Base-by-base conservation (phyloP, 805 yeast species). In the Dipodascopsis uninucleata region DNA sequence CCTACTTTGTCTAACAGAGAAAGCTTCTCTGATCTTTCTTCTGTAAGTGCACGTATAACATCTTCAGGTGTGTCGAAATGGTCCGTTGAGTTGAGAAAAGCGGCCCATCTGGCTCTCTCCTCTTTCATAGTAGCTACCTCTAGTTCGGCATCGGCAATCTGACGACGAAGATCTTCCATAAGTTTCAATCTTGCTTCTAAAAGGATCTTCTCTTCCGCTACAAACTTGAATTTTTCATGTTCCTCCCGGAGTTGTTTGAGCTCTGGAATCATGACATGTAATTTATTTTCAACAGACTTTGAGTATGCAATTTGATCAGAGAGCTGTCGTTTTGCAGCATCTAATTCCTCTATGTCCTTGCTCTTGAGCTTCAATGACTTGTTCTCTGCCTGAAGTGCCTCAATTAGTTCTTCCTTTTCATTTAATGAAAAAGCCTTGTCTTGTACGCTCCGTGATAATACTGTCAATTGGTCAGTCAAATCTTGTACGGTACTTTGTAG, bases 171-270 rank as follows among this genome's bases (percentile, higher is more conserved):
- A 1, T 58, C 61, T 23, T 74, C 75, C 35, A 74, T 58, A 7
- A 57, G 52, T 2, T 56, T 45, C 16, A 79, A 35, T 47, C 71
- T 72, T 16, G 66, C 61, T 18, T 62, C 58, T 26, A 81, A 59
- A 0, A 72, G 55, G 0, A 58, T 50, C 43, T 76, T 79, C 49
- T 81, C 82, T 50, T 77, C 81, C 52, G 72, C 76, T 26, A 81
- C 62, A 7, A 81, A 57, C 54, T 77, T 82, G 4, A 64, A 61
- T 21, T 75, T 71, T 23, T 63, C 61, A 48, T 76, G 67, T 47
- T 70, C 69, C 48, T 74, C 63, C 49, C 75, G 75, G 20, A 78
- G 64, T 7, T 68, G 65, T 49, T 72, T 71, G 45, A 82, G 69
- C 31, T 77, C 72, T 47, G 71, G 74, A 18, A 77, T 65, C 57